Base-by-base conservation (phyloP, 2,329 filamentous ascomycete species). In the Fusarium mundagurra region DNA sequence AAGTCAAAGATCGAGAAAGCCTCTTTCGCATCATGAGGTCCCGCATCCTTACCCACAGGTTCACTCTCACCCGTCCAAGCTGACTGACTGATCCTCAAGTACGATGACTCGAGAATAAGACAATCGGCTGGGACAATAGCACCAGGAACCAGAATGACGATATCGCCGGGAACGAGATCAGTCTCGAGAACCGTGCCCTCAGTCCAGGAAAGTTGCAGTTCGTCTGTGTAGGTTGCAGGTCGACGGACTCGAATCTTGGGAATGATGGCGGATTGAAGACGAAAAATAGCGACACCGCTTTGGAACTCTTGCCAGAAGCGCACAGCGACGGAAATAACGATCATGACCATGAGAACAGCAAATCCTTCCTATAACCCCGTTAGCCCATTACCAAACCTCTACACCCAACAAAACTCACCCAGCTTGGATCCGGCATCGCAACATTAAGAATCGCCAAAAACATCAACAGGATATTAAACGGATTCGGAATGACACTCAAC, bases 281-380 rank as follows among this genome's bases (percentile, higher is more conserved):
- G 60, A 18, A 62, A 62, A 5, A 62, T 34, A 1, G 60, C 60
- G 0, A 62, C 29, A 1, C 60, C 60, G 22, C 60, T 62, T 38
- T 44, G 60, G 31, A 58, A 62, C 9, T 62, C 60, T 17, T 62
- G 60, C 60, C 60, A 62, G 31, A 62, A 62, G 3, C 60, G 60
- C 6, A 62, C 60, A 8, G 24, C 60, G 20, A 43, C 38, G 0
- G 60, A 62, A 5, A 62, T 62, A 8, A 62, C 31, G 3, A 62
- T 62, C 60, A 62, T 62, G 24, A 62, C n/a, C 14, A 62, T 58
- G 1, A 62, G 60, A 18, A 62, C 31, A 22, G 50, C 60, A 29
- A 62, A 62, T 0, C 60, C 60, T 22, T 44, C 24, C 60, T 62
- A n/a, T 14, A 2, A 47, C 8, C 11, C 20, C 17, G 5, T 51